Conservation (phyloP, 345 rosid species). For the Nasturtium officinale region DNA sequence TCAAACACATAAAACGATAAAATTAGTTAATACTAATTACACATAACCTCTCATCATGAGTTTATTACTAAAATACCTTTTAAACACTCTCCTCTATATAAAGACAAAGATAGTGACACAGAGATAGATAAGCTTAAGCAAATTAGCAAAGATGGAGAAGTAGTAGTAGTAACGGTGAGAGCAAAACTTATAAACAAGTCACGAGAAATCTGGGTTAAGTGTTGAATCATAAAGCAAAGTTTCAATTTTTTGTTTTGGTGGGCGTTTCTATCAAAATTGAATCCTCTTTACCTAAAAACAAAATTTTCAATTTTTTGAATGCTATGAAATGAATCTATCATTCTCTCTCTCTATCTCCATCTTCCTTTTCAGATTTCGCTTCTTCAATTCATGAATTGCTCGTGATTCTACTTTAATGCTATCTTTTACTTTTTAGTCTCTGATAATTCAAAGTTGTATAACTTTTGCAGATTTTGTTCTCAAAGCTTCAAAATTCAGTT, state of each 20-base stretch:
- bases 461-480: conserved; percentile 13
- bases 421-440: conserved; percentile 21
- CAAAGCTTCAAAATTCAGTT: conserved; percentile 2
- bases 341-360: conserved; percentile 38
- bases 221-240: conserved; percentile 21
- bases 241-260: conserved; percentile 2
- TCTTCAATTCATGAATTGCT: conserved; percentile 41
- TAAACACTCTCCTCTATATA: conserved; percentile 24
- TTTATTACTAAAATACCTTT: neutral
- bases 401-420: conserved; percentile 47
- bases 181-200: conserved; percentile 17
- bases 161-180: conserved; percentile 41
- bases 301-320: neutral
- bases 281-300: neutral
- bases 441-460: conserved; percentile 33
- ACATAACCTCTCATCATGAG: conserved; percentile 17
- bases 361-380: conserved; percentile 37
- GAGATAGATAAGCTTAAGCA: conserved; percentile 25
- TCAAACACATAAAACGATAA: neutral
- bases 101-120: conserved; percentile 32
- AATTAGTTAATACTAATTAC: neutral
- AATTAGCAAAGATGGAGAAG: conserved; percentile 27
- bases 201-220: conserved; percentile 45
- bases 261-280: conserved; percentile 23
- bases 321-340: conserved; percentile 34